Evolutionary conservation across 805 yeast genomes (phyloP), one percentile per base, ranked within the genome.

Genomic region (Yarrowia hollandica): DNA sequence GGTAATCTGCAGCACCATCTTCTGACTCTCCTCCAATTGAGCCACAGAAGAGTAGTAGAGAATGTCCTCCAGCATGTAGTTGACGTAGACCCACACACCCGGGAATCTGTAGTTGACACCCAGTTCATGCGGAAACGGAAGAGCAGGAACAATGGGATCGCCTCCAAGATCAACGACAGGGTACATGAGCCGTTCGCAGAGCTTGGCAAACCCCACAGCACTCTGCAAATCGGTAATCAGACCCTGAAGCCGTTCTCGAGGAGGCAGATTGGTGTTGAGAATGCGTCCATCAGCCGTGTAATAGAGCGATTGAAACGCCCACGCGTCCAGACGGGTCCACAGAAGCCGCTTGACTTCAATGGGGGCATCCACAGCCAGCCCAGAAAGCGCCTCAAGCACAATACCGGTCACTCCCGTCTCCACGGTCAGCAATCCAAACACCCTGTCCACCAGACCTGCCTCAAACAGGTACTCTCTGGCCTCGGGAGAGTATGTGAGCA

Each of bases 1-100:
- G 0, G 79, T 75, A 2, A 71, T 62, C 65, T 88, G 91, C 10
- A 91, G 64, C 1, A 76, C 68, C 9, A 71, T 61, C 52, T 72
- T 75, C 14, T 78, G 79, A 0, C 61, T 66, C 15, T 66, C 72
- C 28, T 73, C 62, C 11, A 77, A 67, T 4, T 81, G 69, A 8
- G 75, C 70, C 2, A 72, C 67, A 0, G 71, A 60, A 2, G 88
- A 74, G 22, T 81, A 79, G 6, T 78, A 79, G 63, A 90, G 82
- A 0, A 90, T 81, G 39, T 86, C 87, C 11, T 78, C 72, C n/a
- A 87, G 67, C 12, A 90, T 68, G 65, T 82, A 90, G 57, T 89
- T 92, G 58, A 88, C 69, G 65, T 91, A 92, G 2, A 94, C 90
- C 82, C 90, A 82, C 5, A 90, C 71, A 1, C 96, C 96, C 15